Conservation (phyloP, 2,329 filamentous ascomycete genomes). For the Pseudocercospora musae region DNA sequence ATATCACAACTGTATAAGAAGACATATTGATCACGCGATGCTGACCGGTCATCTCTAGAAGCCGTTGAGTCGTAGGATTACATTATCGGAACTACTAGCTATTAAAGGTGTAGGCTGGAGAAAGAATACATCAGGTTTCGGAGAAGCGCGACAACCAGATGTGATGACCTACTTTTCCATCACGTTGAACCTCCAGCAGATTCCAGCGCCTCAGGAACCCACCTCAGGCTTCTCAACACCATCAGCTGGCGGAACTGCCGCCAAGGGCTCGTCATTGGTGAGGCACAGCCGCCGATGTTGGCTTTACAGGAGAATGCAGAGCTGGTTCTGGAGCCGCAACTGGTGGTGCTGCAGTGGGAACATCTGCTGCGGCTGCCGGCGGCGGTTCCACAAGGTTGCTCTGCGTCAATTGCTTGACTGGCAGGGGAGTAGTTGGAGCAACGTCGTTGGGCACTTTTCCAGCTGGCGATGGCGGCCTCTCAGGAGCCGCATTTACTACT, state of each 20-base stretch:
- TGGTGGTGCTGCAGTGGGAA: not conserved
- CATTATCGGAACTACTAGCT: not conserved
- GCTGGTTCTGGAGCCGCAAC: not conserved
- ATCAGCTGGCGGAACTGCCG: not conserved
- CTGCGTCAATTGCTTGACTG: no score
- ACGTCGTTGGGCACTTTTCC: no score
- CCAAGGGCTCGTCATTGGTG: not conserved
- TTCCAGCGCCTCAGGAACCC: not conserved
- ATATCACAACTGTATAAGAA: not conserved
- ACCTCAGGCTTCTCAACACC: not conserved
- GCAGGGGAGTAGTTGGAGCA: no score
- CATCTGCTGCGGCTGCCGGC: no score
- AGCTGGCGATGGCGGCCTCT: not conserved
- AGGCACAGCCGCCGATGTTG: not conserved
- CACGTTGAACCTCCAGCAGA: not conserved
- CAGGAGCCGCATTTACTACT: no score
- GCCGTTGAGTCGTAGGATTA: not conserved
- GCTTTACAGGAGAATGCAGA: not conserved
- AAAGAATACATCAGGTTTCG: not conserved
- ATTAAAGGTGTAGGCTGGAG: not conserved
- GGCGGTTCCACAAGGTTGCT: no score
- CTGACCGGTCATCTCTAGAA: not conserved
- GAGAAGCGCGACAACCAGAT: not conserved
- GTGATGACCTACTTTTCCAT: not conserved
- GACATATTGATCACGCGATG: not conserved